Percentiles rank a stretch among this genome's conserved stretches.
Evolutionary conservation across 441 rosid genomes (phyloP).

Genomic region (Corymbia calophylla): DNA sequence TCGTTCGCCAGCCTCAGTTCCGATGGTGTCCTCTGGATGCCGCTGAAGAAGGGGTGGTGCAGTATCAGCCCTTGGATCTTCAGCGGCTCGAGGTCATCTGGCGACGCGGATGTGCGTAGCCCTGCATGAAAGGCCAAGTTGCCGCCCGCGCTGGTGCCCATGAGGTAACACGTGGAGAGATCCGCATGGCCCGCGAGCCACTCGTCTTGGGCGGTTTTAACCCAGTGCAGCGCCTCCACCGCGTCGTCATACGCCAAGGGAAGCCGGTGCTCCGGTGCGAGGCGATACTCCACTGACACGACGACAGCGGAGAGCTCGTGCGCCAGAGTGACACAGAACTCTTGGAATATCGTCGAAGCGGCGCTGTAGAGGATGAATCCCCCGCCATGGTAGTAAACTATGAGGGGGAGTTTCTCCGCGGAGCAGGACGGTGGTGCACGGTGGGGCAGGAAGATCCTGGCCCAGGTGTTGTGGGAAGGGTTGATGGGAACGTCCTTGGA

Average conservation of each 20-base stretch:
- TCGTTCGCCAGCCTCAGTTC: background rate
- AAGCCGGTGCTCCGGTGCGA: background rate
- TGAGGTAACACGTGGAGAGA: background rate
- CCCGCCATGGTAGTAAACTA: background rate
- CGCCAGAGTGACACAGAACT: background rate
- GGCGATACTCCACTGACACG: background rate
- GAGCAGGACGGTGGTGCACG: background rate
- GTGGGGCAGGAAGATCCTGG: background rate
- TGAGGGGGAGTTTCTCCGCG: background rate
- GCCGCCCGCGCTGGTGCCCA: background rate
- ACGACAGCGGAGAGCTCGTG: background rate
- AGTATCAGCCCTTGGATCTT: background rate
- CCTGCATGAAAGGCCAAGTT: background rate
- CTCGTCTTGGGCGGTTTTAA: background rate
- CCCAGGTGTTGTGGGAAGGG: background rate
- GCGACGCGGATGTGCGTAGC: background rate
- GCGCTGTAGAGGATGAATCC: background rate
- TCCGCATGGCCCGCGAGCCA: background rate
- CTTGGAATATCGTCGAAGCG: background rate
- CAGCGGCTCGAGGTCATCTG: background rate
- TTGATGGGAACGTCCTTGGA: background rate
- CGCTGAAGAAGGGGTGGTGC: background rate
- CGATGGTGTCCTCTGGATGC: background rate
- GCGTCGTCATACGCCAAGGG: background rate
- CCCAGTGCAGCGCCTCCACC: background rate